Evolutionary conservation across 2,329 filamentous ascomycete species (phyloP).

Genomic region (Sordariomycetes sp.): DNA sequence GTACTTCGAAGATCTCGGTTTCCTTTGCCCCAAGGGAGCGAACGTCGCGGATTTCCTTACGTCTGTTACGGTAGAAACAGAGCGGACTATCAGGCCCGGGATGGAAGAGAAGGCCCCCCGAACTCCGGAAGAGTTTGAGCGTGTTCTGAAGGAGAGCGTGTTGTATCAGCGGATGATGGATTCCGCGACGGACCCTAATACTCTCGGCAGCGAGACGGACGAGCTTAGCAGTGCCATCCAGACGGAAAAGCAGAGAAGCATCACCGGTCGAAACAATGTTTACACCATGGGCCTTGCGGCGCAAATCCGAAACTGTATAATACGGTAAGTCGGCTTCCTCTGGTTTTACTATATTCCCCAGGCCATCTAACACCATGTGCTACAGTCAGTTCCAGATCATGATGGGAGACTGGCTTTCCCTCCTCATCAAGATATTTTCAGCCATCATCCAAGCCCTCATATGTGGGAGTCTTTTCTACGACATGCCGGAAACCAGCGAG

Average conservation of each 20-base stretch:
- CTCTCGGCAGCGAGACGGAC: conserved; percentile 27
- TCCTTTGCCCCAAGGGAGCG: conserved; percentile 34
- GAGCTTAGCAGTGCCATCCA: conserved; percentile 21
- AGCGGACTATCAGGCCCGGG: conserved; percentile 47
- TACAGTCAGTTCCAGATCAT: conserved; percentile 18
- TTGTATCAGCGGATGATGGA: conserved; percentile 13
- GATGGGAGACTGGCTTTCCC: conserved; percentile 18
- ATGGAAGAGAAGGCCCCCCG: conserved; percentile 48
- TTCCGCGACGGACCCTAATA: conserved; percentile 1
- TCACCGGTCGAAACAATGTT: conserved; percentile 11
- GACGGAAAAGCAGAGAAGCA: conserved; percentile 12
- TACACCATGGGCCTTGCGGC: conserved; percentile 14
- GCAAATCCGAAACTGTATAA: conserved; percentile 23
- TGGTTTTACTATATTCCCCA: not conserved
- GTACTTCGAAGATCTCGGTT: conserved; percentile 59
- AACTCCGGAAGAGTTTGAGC: conserved; percentile 49
- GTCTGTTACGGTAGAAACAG: conserved; percentile 52
- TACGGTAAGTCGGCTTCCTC: conserved; percentile 17
- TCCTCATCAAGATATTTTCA: conserved; percentile 34
- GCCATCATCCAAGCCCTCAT: conserved; percentile 57
- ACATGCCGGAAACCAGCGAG: conserved; percentile 39
- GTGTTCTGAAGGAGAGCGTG: conserved; percentile 26
- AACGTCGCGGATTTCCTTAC: conserved; percentile 63
- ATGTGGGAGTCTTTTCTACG: conserved; percentile 56
- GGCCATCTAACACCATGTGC: conserved; percentile 11